Evolutionary conservation across 495 filamentous ascomycete species (phyloP).

Genomic region (Halenospora varia): DNA sequence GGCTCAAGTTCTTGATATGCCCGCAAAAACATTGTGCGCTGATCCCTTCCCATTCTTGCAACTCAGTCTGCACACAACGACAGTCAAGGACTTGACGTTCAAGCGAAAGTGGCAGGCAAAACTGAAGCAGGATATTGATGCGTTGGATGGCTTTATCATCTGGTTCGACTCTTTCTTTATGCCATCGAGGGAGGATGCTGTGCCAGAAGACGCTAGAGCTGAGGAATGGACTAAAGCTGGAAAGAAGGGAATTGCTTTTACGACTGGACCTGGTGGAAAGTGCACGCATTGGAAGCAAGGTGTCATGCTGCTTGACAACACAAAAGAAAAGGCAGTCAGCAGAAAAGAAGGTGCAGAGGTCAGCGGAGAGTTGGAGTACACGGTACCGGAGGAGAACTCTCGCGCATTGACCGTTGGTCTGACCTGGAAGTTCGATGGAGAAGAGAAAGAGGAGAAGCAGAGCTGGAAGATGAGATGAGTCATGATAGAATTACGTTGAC

Average conservation of each 20-base stretch:
- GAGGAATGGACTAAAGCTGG: conserved; percentile 29
- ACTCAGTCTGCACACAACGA: conserved; percentile 53
- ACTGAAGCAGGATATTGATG: conserved; percentile 48
- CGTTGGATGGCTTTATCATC: conserved; percentile 67
- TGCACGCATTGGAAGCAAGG: conserved; percentile 90
- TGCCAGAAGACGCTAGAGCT: conserved; percentile 40
- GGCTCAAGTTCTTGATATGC: conserved; percentile 47
- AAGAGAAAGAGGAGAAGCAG: conserved; percentile 34
- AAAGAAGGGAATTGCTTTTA: conserved; percentile 58
- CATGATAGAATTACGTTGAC: not conserved
- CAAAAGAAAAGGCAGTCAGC: conserved; percentile 26
- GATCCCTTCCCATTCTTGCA: conserved; percentile 51
- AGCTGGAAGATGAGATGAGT: conserved; percentile 36
- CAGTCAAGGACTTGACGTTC: conserved; percentile 54
- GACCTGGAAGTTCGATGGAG: conserved; percentile 32
- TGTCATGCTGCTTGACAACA: conserved; percentile 43
- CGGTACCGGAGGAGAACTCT: conserved; percentile 41
- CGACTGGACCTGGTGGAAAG: conserved; percentile 72
- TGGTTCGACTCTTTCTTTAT: conserved; percentile 83
- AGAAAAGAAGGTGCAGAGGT: conserved; percentile 33
- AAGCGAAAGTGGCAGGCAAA: conserved; percentile 50
- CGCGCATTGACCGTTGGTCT: conserved; percentile 42
- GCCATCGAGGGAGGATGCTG: conserved; percentile 39
- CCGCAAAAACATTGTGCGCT: conserved; percentile 38
- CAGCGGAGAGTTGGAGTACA: conserved; percentile 41